Base-by-base conservation (phyloP, 441 rosid species). In the Caryocar brasiliense region DNA sequence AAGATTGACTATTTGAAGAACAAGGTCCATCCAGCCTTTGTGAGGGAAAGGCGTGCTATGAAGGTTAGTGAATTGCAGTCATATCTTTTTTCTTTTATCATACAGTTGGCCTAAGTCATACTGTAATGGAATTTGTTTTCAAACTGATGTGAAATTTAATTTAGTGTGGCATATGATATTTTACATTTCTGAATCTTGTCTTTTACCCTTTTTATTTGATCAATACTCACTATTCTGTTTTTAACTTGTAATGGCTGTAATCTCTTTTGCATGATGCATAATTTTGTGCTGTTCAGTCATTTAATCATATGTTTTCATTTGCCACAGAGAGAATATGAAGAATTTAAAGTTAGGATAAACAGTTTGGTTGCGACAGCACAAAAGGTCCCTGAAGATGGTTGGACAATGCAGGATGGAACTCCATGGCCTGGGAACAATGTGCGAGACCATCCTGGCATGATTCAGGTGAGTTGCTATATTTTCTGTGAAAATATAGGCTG, bases 351-450 rank as follows among this genome's bases (percentile, higher is more conserved):
- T 21, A 74, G 72, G 61, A 85, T 85, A 65, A 85, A 85, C 68
- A 82, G 72, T 25, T 57, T 85, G 61, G 90, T 82, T 63, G 78
- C 90, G 0, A 77, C 77, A 23, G 89, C 94, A 22, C 83, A 77
- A 52, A 85, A 85, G 50, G 86, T 79, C 20, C 94, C 94, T 36
- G 94, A 85, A 61, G 94, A 84, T 38, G 93, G 93, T 40, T 84
- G 93, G 93, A 81, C 86, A 17, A 81, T 84, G 93, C 93, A 81
- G 61, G 93, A 84, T n/a, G 93, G 89, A 34, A 84, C 86, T 54
- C 89, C 82, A 11, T 84, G 93, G 89, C 93, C 93, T 9, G 93
- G 93, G 53, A 84, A 84, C 61, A 70, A 70, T 19, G 82, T 79
- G 2, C 69, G 86, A 23, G 96, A 87, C 57, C 95, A 91, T 65